Percentiles rank a stretch among this genome's conserved stretches.
These are phyloP conservation scores for Pelargonium cotyledonis DNA, from an alignment of 441 rosid genomes.

Conservation along the genomic window DNA sequence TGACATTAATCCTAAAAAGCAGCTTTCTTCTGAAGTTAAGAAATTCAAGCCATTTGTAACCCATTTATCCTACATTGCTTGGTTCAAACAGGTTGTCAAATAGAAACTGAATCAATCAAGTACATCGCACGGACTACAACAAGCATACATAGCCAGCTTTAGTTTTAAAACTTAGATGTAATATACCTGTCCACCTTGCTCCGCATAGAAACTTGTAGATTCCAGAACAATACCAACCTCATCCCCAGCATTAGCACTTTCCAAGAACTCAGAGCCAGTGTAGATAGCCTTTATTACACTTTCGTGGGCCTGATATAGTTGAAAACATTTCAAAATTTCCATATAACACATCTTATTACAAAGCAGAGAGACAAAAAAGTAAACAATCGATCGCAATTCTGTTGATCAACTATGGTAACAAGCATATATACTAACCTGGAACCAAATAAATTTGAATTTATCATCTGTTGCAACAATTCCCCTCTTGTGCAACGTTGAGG, in stretches of 20 bases:
- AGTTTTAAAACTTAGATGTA: not conserved
- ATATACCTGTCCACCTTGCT: slow-evolving; percentile 99
- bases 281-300: slow-evolving; percentile 74
- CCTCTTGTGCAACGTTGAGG: slow-evolving; percentile 64
- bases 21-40: not conserved
- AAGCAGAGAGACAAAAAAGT: not conserved
- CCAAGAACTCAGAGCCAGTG: slow-evolving; percentile 67
- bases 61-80: not conserved
- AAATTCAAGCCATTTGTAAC: not conserved
- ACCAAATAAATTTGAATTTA: slow-evolving; percentile 75
- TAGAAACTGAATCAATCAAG: not conserved
- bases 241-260: slow-evolving; percentile 37
- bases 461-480: slow-evolving; percentile 72
- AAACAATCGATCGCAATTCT: not conserved
- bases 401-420: not conserved
- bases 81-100: not conserved
- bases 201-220: slow-evolving; percentile 91
- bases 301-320: slow-evolving; percentile 53
- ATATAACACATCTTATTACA: not conserved
- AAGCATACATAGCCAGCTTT: not conserved
- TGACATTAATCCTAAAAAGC: not conserved
- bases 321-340: not conserved
- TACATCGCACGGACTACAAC: not conserved
- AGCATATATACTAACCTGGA: slow-evolving; percentile 45
- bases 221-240: slow-evolving; percentile 76